Base-by-base conservation (phyloP, 2,329 filamentous ascomycete species). In the Paraphaeosphaeria minitans region DNA sequence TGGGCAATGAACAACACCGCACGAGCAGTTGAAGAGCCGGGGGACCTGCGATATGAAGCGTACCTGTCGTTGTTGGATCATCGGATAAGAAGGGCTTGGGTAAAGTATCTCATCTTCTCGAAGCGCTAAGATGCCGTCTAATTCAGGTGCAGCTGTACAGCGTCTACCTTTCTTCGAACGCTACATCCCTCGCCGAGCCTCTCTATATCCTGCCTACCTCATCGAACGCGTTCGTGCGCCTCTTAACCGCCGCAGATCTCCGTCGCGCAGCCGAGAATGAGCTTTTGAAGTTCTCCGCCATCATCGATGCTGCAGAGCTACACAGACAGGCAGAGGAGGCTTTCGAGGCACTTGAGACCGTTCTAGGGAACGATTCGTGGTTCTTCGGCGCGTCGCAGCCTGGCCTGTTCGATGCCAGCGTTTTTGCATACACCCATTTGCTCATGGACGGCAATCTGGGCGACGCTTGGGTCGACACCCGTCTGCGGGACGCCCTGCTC, bases 381-480 rank as follows among this genome's bases (percentile, higher is more conserved):
- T 91, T 90, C 74, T 89, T 89, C 69, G 83, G 80, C 4, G 72
- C 75, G 57, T 52, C 75, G 31, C 73, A 76, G 16, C 92, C 94
- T 0, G 87, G 88, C 0, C 72, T 94, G 24, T 94, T 98, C 67
- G 95, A 99, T 77, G 93, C 94, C 7, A 87, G 87, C 55, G 86
- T 98, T 2, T 98, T 97, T 78, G 88, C 92, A 3, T 99, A 97
- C 76, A 93, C 91, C 0, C 87, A 96, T 75, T 80, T 96, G 52
- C 81, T 98, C 53, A 78, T 96, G 53, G 87, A 90, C 59, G 83
- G 87, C 35, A 70, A 68, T 1, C 69, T 92, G 63, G 80, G 78
- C 1, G 71, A 72, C 16, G 73, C 71, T 10, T 93, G 91, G 90
- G 80, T 79, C 58, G 86, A 91, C 57, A 83, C 83, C 60, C 80